phyloP scores from a whole-genome alignment of 345 rosid species.

The Linum trigynum region DNA sequence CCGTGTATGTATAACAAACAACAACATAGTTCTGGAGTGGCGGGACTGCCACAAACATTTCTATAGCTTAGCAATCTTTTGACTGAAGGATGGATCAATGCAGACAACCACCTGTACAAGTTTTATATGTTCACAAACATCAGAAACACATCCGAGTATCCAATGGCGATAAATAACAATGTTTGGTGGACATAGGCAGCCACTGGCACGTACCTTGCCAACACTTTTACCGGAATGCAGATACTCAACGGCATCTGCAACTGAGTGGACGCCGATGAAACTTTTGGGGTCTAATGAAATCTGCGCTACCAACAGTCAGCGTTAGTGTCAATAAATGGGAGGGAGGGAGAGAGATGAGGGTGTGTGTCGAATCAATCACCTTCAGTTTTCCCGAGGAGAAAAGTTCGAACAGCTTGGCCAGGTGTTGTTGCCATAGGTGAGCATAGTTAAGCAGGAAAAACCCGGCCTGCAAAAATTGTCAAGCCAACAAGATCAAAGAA shows the following conservation, averaged over 20 bases:
- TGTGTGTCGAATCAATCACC: conserved; percentile 30
- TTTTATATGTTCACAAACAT: background rate
- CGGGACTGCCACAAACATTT: too few species aligned
- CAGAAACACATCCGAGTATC: background rate
- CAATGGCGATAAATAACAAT: background rate
- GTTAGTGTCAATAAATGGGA: background rate
- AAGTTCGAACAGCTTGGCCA: conserved; percentile 49
- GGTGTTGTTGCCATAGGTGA: conserved; percentile 75
- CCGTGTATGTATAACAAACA: too few species aligned
- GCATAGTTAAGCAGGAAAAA: conserved; percentile 74
- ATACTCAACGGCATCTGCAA: conserved; percentile 88
- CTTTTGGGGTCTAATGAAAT: conserved; percentile 60
- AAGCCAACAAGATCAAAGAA: background rate
- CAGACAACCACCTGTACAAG: conserved; percentile 65
- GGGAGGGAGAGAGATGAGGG: background rate
- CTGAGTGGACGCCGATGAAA: conserved; percentile 58
- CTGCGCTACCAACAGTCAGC: conserved; percentile 19
- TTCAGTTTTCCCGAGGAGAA: conserved; percentile 74
- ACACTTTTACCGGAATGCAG: conserved; percentile 92
- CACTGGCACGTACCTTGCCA: conserved; percentile 55
- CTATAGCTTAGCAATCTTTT: conserved; percentile 48
- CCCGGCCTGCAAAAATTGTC: conserved; percentile 55
- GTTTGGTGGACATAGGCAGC: background rate
- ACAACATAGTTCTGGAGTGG: too few species aligned
- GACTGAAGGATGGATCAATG: conserved; percentile 55